phyloP scores from a whole-genome alignment of 495 filamentous ascomycete species.

The Aspergillus saccharolyticus region DNA sequence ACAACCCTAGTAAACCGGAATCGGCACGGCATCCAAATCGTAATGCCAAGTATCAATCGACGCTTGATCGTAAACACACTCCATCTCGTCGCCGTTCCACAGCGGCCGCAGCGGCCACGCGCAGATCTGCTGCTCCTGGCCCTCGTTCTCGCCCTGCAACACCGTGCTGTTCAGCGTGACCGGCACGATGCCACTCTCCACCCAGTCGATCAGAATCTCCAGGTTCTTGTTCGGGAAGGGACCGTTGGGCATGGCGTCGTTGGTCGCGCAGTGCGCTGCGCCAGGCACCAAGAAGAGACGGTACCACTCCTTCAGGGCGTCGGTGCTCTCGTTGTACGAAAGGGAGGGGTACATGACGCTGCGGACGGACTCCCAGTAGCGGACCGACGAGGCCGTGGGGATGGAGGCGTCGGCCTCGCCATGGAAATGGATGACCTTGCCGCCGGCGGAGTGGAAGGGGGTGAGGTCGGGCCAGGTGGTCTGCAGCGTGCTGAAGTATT shows the following conservation, averaged over 20 bases:
- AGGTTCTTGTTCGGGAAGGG: constrained; percentile 43
- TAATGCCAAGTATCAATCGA: constrained; percentile 38
- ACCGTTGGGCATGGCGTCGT: constrained; percentile 35
- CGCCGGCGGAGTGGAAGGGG: constrained; percentile 39
- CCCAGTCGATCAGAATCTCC: constrained; percentile 41
- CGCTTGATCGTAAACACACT: constrained; percentile 41
- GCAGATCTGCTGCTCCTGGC: constrained; percentile 36
- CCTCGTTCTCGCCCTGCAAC: constrained; percentile 20
- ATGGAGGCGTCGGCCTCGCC: constrained; percentile 48
- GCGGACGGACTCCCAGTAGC: constrained; percentile 47
- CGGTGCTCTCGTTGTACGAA: constrained; percentile 29
- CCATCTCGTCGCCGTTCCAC: constrained; percentile 27
- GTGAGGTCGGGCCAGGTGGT: constrained; percentile 44
- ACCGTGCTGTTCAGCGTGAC: constrained; percentile 30
- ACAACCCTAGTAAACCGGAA: constrained; percentile 24
- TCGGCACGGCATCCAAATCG: constrained; percentile 23
- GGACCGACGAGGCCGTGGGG: constrained; percentile 42
- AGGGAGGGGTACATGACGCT: constrained; percentile 43
- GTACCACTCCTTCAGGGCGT: constrained; percentile 45
- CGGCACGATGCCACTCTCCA: constrained; percentile 38
- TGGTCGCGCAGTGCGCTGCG: constrained; percentile 45
- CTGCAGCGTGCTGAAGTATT: constrained; percentile 20
- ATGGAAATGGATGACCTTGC: constrained; percentile 49
- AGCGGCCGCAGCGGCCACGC: constrained; percentile 41
- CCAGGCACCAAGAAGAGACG: constrained; percentile 49